Evolutionary conservation across 257 asterid genomes (phyloP).

Genomic region (Scutellaria barbata): DNA sequence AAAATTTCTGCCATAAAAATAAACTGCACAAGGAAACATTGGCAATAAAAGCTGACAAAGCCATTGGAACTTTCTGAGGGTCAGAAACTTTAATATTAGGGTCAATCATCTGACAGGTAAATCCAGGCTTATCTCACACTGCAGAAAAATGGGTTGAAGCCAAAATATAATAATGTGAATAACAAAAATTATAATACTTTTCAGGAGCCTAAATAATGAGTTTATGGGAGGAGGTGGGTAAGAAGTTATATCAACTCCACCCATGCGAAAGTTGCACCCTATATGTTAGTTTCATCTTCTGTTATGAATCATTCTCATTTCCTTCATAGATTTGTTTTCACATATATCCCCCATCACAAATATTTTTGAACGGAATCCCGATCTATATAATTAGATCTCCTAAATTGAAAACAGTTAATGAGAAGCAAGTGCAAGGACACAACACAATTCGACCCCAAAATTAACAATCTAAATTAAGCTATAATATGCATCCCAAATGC

Average conservation of each 20-base stretch:
- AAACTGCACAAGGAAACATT: background rate
- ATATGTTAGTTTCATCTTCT: slow-evolving; percentile 1
- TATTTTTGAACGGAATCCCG: background rate
- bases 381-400: background rate
- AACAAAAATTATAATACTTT: background rate
- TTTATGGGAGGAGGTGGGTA: slow-evolving; percentile 11
- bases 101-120: background rate
- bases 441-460: too few relatives aligned
- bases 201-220: background rate
- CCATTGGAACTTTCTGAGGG: background rate
- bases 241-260: slow-evolving; percentile 1
- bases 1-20: background rate
- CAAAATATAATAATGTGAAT: slow-evolving; percentile 8
- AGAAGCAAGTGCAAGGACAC: too few relatives aligned
- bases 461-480: too few relatives aligned
- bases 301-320: background rate
- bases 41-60: slow-evolving; percentile 4
- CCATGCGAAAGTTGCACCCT: background rate
- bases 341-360: background rate
- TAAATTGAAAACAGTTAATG: background rate
- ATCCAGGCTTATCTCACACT: background rate
- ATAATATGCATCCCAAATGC: background rate
- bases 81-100: background rate
- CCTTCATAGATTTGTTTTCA: slow-evolving; percentile 6
- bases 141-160: background rate